A percentile compares a stretch with the other conserved stretches of the same genome.
phyloP scores from a whole-genome alignment of 768 basidiomycete genomes.

The Kwoniella bestiolae region DNA sequence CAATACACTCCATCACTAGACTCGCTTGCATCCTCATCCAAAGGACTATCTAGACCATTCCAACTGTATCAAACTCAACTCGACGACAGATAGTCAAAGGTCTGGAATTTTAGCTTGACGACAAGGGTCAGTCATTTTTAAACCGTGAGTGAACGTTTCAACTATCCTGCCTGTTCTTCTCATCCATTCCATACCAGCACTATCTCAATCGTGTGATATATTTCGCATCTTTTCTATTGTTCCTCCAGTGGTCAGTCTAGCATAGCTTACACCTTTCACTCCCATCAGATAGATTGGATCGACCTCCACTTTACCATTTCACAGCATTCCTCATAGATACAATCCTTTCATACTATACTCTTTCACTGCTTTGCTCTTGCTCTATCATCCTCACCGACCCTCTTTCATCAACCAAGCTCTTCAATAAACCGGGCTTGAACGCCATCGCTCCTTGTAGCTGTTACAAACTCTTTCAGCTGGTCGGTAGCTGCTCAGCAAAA shows the following conservation, averaged over 20 bases:
- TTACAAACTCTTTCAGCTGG: no score
- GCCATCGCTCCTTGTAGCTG: no score
- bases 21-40: not conserved
- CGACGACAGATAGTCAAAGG: not conserved
- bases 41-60: not conserved
- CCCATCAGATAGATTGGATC: not conserved
- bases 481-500: not conserved
- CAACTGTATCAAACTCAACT: not conserved
- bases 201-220: no score
- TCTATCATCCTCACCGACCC: not conserved
- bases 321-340: not conserved
- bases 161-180: not conserved
- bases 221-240: not conserved
- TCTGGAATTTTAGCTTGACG: constrained; percentile 7
- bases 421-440: not conserved
- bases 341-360: not conserved
- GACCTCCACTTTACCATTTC: constrained; percentile 4
- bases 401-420: not conserved
- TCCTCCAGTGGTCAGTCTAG: not conserved
- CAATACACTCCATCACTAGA: not conserved
- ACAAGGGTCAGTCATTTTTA: not conserved
- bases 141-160: constrained; percentile 5
- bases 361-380: not conserved
- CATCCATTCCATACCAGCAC: not conserved
- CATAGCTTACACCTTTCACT: not conserved